A percentile compares a stretch with the other conserved stretches of the same genome.
Evolutionary conservation across 768 basidiomycete species (phyloP).

Genomic region (Lactarius sanguifluus): DNA sequence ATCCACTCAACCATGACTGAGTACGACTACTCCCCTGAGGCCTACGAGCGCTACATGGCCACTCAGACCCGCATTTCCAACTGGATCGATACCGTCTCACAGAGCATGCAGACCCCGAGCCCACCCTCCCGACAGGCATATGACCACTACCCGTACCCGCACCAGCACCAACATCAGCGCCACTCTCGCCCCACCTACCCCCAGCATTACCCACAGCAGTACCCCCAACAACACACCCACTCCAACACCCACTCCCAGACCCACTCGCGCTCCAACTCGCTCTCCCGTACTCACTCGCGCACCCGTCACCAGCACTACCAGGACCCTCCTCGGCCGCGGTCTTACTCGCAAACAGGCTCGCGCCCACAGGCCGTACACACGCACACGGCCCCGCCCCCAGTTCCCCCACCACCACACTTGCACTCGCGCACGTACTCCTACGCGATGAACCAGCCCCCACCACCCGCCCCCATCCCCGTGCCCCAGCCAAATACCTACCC

Average conservation of each 20-base stretch:
- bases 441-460: slow-evolving; percentile 11
- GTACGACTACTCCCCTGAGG: slow-evolving; percentile 61
- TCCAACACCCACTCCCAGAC: slow-evolving; percentile 6
- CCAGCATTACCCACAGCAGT: slow-evolving; percentile 8
- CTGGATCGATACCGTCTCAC: slow-evolving; percentile 43
- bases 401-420: slow-evolving; percentile 2
- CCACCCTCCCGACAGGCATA: slow-evolving; percentile 1
- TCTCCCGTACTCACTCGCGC: slow-evolving; percentile 11
- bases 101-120: slow-evolving; percentile 37
- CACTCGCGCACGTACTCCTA: slow-evolving; percentile 28
- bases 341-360: slow-evolving; percentile 13
- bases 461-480: slow-evolving; percentile 13
- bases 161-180: slow-evolving; percentile 3
- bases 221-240: not conserved
- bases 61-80: slow-evolving; percentile 50
- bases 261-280: slow-evolving; percentile 21
- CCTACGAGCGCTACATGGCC: slow-evolving; percentile 45
- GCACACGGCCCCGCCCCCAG: not conserved
- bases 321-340: slow-evolving; percentile 14
- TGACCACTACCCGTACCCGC: not conserved
- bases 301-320: slow-evolving; percentile 5
- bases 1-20: slow-evolving; percentile 48
- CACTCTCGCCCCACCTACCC: slow-evolving; percentile 17
- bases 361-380: slow-evolving; percentile 11
- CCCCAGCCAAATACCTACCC: slow-evolving; percentile 12